These are phyloP conservation scores for Mycosphaerella sp. DNA, from an alignment of 2,329 filamentous ascomycete species.

Conservation along the genomic window DNA sequence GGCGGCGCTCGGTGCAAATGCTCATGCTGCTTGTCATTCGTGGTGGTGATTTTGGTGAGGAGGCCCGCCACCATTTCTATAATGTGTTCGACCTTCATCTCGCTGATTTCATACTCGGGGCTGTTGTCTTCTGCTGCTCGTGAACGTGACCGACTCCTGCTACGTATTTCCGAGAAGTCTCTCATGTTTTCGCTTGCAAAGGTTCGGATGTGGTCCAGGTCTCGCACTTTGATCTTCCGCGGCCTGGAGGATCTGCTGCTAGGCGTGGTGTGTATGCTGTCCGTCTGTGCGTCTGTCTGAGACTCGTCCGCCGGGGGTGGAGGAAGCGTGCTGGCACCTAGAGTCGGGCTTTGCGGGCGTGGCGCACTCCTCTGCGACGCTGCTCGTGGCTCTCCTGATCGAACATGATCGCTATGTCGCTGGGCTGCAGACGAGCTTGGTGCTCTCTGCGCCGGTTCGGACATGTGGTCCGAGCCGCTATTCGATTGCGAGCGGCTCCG, in stretches of 20 bases:
- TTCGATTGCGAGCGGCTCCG: conserved; percentile 26
- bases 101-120: conserved; percentile 84
- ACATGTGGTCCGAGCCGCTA: conserved; percentile 25
- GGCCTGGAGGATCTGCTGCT: conserved; percentile 40
- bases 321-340: conserved; percentile 19
- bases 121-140: conserved; percentile 46
- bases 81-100: conserved; percentile 93
- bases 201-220: conserved; percentile 84
- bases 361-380: conserved; percentile 11
- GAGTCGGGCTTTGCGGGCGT: conserved; percentile 24
- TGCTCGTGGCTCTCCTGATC: conserved; percentile 11
- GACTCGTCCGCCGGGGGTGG: conserved; percentile 8
- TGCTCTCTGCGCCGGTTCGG: conserved; percentile 28
- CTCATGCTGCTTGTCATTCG: conserved; percentile 91
- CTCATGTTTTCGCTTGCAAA: conserved; percentile 73
- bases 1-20: conserved; percentile 71
- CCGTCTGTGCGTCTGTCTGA: conserved; percentile 6
- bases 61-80: conserved; percentile 99
- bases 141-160: conserved; percentile 35
- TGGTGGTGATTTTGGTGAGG: conserved; percentile 93
- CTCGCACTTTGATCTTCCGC: conserved; percentile 69
- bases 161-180: conserved; percentile 45
- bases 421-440: conserved; percentile 25
- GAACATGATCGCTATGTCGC: conserved; percentile 15
- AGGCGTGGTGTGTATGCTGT: conserved; percentile 19